Evolutionary conservation across 768 basidiomycete species (phyloP).

Genomic region (Rhizopogon roseolus): DNA sequence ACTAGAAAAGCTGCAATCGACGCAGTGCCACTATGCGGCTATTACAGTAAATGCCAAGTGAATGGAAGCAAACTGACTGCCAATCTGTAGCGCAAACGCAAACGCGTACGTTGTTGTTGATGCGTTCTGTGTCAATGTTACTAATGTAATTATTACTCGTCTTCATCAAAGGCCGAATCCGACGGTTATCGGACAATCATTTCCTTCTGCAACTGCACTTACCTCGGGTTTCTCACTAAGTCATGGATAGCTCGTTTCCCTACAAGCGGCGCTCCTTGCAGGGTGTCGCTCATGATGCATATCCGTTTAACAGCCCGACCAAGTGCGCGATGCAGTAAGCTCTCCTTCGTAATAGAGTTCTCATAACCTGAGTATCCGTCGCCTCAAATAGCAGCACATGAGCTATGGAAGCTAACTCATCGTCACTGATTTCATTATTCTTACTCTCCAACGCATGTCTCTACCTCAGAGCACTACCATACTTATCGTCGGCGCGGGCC

Average conservation of each 20-base stretch:
- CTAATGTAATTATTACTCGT: too few species aligned
- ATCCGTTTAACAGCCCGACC: not conserved
- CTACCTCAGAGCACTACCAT: constrained; percentile 26
- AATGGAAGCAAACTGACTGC: too few species aligned
- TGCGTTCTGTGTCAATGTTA: too few species aligned
- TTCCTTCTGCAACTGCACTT: too few species aligned
- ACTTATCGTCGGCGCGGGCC: constrained; percentile 50
- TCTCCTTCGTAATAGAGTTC: not conserved
- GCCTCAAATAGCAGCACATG: not conserved
- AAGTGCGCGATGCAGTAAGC: not conserved
- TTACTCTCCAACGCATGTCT: not conserved
- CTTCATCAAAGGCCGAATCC: too few species aligned
- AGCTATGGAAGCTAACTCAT: not conserved
- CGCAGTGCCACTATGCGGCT: too few species aligned
- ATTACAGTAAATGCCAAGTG: too few species aligned
- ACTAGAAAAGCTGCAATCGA: too few species aligned
- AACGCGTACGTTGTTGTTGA: too few species aligned
- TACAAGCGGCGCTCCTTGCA: not conserved
- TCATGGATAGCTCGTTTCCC: not conserved
- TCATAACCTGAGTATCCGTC: not conserved
- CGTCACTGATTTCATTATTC: not conserved
- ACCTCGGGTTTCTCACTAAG: not conserved
- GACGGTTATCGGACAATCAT: too few species aligned
- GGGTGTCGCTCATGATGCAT: too few species aligned
- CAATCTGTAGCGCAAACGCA: too few species aligned